Conservation (phyloP, 2,329 filamentous ascomycete genomes). For the Colletotrichum noveboracense region DNA sequence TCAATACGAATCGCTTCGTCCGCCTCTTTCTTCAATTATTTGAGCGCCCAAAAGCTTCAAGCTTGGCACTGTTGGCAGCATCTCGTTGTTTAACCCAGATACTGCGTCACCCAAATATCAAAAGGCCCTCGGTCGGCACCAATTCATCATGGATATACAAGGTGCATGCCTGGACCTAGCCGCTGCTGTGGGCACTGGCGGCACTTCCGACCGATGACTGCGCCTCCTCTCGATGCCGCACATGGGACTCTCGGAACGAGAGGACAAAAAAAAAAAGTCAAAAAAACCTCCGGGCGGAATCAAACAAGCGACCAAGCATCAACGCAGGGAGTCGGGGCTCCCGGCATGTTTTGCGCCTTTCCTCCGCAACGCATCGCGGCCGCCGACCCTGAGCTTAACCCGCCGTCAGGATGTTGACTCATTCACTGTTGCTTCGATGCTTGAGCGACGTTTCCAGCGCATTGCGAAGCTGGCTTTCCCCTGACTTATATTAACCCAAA, state of each 20-base stretch:
- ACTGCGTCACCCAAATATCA: background rate
- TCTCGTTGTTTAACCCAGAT: background rate
- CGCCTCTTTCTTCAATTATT: background rate
- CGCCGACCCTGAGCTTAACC: background rate
- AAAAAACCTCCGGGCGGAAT: conserved; percentile 5
- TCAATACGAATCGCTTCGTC: background rate
- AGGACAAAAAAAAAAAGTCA: background rate
- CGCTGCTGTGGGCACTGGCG: background rate
- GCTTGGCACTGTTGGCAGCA: background rate
- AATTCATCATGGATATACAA: background rate
- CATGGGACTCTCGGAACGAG: background rate
- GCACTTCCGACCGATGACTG: conserved; percentile 2
- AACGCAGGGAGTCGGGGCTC: conserved; percentile 1
- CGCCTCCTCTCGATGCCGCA: background rate
- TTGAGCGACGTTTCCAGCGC: background rate
- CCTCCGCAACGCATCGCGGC: background rate
- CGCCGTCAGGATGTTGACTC: conserved; percentile 8
- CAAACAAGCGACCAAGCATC: conserved; percentile 3
- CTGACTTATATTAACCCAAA: conserved; percentile 19
- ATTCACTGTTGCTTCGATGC: background rate
- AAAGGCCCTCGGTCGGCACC: background rate
- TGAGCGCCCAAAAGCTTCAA: background rate
- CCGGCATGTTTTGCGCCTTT: background rate
- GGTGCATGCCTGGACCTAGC: background rate
- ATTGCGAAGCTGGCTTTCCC: background rate